These are phyloP conservation scores for Codiaeum variegatum DNA, from an alignment of 441 rosid species.

Conservation along the genomic window DNA sequence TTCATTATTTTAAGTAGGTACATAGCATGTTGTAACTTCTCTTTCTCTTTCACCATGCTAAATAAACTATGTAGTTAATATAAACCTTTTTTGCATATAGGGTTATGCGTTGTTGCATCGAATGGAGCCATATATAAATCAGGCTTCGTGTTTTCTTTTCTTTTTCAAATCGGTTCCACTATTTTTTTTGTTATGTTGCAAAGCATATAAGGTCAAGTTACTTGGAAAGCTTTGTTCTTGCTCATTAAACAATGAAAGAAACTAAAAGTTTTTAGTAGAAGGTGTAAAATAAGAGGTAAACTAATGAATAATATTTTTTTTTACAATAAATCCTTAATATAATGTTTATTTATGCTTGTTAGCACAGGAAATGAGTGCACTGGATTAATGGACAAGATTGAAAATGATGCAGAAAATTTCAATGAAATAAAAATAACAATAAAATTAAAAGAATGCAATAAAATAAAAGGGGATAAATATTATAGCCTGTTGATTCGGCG, in stretches of 20 bases:
- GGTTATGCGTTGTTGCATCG: constrained; percentile 96
- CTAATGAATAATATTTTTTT: too few species aligned
- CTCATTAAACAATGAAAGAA: background rate
- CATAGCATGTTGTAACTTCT: constrained; percentile 14
- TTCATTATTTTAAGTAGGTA: constrained; percentile 95
- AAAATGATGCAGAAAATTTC: too few species aligned
- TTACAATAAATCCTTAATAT: constrained; percentile 29
- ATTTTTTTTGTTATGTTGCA: constrained; percentile 1
- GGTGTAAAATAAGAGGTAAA: background rate
- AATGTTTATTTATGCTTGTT: constrained; percentile 60
- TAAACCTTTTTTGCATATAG: constrained; percentile 36
- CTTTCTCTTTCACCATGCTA: constrained; percentile 18
- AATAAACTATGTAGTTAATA: constrained; percentile 21
- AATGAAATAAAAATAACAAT: too few species aligned
- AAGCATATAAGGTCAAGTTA: background rate
- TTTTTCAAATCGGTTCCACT: background rate
- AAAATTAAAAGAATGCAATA: too few species aligned
- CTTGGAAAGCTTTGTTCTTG: constrained; percentile 2
- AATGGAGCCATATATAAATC: constrained; percentile 98
- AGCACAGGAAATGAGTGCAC: constrained; percentile 98
- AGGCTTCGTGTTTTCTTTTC: constrained; percentile 45
- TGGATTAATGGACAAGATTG: constrained; percentile 99
- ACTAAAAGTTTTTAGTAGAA: background rate
- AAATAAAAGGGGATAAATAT: too few species aligned
- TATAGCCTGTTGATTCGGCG: too few species aligned